phyloP scores from a whole-genome alignment of 148 eudicot genomes.

The Tetragonia tetragonoides region DNA sequence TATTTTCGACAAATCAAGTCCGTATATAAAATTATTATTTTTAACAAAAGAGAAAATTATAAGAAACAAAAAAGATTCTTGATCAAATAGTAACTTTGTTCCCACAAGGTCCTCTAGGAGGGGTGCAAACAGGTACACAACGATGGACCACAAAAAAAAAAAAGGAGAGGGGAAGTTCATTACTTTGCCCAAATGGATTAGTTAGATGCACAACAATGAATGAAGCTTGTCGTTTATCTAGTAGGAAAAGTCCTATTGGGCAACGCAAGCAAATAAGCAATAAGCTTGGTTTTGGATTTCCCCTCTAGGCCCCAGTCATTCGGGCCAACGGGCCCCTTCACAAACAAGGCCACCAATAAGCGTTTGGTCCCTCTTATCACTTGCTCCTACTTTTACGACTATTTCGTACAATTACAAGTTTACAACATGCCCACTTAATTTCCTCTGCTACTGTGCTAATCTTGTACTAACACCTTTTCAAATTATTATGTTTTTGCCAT shows the following conservation, averaged over 20 bases:
- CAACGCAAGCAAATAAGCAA: conserved; percentile 5
- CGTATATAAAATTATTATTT: too few species aligned
- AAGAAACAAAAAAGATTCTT: not conserved
- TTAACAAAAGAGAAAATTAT: not conserved
- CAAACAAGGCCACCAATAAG: not conserved
- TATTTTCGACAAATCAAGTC: not conserved
- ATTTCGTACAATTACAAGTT: too few species aligned
- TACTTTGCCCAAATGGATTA: conserved; percentile 8
- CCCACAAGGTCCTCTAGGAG: conserved; percentile 18
- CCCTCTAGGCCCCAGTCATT: not conserved
- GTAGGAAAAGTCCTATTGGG: conserved; percentile 12
- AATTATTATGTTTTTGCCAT: too few species aligned
- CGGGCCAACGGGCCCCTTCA: not conserved
- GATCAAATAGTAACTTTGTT: not conserved
- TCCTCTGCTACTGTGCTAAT: not conserved
- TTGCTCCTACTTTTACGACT: not conserved
- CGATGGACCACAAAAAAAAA: conserved; percentile 20
- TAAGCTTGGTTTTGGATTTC: not conserved
- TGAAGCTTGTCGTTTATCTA: conserved; percentile 13
- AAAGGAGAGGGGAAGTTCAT: not conserved
- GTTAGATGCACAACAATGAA: conserved; percentile 14
- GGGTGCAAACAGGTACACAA: conserved; percentile 19
- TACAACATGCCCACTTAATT: not conserved
- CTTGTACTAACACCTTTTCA: too few species aligned
- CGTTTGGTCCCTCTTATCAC: not conserved